Evolutionary conservation across 2,329 filamentous ascomycete genomes (phyloP).

Genomic region (Hypoxylon sp.): DNA sequence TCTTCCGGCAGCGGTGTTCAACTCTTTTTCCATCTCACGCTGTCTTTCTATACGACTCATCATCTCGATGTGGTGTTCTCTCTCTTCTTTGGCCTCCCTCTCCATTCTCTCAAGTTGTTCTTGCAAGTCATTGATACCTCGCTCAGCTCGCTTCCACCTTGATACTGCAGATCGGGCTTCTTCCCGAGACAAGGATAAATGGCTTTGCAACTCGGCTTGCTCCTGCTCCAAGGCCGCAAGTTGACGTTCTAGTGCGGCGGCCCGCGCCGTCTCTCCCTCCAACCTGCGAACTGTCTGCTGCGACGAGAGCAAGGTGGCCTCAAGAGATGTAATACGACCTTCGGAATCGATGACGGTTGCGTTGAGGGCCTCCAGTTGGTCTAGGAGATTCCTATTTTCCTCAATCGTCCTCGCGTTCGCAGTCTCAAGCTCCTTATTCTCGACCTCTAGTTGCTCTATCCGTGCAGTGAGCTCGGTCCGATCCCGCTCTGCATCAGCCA

Average conservation of each 20-base stretch:
- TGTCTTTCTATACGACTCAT: constrained; percentile 87
- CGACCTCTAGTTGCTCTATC: constrained; percentile 81
- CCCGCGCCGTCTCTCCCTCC: constrained; percentile 79
- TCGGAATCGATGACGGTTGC: constrained; percentile 84
- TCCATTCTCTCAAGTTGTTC: constrained; percentile 93
- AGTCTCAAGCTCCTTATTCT: constrained; percentile 81
- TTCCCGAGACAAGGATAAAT: constrained; percentile 76
- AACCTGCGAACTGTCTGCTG: constrained; percentile 83
- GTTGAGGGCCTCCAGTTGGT: constrained; percentile 89
- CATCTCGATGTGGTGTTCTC: constrained; percentile 84
- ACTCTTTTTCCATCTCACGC: constrained; percentile 84
- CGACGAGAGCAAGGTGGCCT: constrained; percentile 81
- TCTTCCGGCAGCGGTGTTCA: constrained; percentile 83
- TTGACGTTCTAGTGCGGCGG: constrained; percentile 84
- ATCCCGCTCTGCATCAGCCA: constrained; percentile 91
- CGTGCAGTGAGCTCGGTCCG: constrained; percentile 78
- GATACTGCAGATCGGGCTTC: constrained; percentile 84
- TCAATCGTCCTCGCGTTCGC: constrained; percentile 84
- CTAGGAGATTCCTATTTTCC: constrained; percentile 85
- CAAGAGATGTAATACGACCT: constrained; percentile 81
- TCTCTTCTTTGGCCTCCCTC: constrained; percentile 83
- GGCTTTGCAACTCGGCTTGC: constrained; percentile 79
- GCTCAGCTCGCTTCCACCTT: constrained; percentile 88
- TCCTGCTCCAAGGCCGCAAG: constrained; percentile 85
- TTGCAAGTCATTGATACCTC: constrained; percentile 82